These are phyloP conservation scores for Akanthomyces muscarius DNA, from an alignment of 2,329 filamentous ascomycete species.

Conservation along the genomic window DNA sequence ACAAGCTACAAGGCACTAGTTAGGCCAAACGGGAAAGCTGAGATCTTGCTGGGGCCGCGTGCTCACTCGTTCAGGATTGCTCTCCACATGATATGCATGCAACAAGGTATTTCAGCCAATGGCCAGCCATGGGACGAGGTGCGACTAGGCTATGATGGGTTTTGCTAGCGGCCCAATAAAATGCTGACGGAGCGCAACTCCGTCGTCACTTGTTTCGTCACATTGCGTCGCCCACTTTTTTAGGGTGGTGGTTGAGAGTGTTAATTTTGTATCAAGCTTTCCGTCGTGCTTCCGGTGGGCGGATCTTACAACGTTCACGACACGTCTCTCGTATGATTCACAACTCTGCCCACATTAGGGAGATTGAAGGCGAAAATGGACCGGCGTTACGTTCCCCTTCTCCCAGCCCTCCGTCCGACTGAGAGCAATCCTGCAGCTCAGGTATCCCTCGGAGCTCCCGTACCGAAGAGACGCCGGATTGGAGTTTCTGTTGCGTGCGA, in stretches of 20 bases:
- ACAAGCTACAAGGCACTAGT: not conserved
- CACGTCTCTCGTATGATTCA: not conserved
- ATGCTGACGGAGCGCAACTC: not conserved
- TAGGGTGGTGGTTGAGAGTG: not conserved
- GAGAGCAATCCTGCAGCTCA: not conserved
- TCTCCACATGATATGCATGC: not conserved
- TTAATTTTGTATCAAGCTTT: not conserved
- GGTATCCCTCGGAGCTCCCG: not conserved
- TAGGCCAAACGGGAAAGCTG: not conserved
- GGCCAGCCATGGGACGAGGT: too few relatives aligned
- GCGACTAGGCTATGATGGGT: too few relatives aligned
- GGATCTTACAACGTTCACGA: not conserved
- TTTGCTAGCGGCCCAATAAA: too few relatives aligned
- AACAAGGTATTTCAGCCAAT: not conserved
- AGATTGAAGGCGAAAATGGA: not conserved
- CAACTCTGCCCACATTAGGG: not conserved
- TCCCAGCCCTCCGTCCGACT: not conserved
- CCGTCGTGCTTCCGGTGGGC: too few relatives aligned
- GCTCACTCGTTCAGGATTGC: not conserved
- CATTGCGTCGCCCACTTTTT: not conserved
- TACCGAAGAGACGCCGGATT: slow-evolving; percentile 23
- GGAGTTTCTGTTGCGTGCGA: slow-evolving; percentile 26
- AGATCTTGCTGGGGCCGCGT: not conserved
- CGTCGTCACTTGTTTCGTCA: not conserved
- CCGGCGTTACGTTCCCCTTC: not conserved